phyloP scores from a whole-genome alignment of 352 stramenopile genomes.

The Phytopythium delawarense region DNA sequence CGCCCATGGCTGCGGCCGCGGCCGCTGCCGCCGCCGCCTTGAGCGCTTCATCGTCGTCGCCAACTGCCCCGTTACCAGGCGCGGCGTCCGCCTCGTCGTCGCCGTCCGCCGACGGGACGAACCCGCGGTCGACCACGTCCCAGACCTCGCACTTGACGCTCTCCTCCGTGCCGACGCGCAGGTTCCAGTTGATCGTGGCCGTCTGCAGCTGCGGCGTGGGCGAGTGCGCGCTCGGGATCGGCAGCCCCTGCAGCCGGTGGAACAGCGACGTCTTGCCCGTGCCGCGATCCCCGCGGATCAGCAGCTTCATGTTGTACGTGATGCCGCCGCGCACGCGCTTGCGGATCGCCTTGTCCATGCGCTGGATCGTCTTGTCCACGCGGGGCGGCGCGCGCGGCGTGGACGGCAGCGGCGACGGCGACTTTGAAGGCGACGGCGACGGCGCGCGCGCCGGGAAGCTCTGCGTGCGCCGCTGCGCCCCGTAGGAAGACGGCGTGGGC shows the following conservation, averaged over 20 bases:
- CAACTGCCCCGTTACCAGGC: conserved; percentile 6
- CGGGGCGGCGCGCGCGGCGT: conserved; percentile 1
- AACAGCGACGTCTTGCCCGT: conserved; percentile 89
- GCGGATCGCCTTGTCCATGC: conserved; percentile 81
- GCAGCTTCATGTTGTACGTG: conserved; percentile 92
- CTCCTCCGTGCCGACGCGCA: conserved; percentile 60
- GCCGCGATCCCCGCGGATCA: conserved; percentile 77
- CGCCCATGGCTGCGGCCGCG: conserved; percentile 13
- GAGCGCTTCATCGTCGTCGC: conserved; percentile 13
- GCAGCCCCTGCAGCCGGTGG: conserved; percentile 73
- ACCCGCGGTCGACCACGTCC: conserved; percentile 88
- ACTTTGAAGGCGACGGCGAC: conserved; percentile 13
- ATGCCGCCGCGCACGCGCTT: conserved; percentile 72
- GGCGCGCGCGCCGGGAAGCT: conserved; percentile 35
- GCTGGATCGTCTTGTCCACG: conserved; percentile 66
- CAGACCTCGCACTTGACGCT: conserved; percentile 90
- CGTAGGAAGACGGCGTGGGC: not conserved
- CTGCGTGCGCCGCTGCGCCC: conserved; percentile 25
- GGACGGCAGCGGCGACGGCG: not conserved
- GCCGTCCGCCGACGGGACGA: conserved; percentile 24
- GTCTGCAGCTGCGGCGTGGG: conserved; percentile 85
- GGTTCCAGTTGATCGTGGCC: conserved; percentile 86
- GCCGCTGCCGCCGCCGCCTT: conserved; percentile 21
- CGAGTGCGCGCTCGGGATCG: conserved; percentile 62
- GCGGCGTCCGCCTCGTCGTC: not conserved